Evolutionary conservation across 352 stramenopile species (phyloP).

Genomic region (Phytophthora aleatoria): DNA sequence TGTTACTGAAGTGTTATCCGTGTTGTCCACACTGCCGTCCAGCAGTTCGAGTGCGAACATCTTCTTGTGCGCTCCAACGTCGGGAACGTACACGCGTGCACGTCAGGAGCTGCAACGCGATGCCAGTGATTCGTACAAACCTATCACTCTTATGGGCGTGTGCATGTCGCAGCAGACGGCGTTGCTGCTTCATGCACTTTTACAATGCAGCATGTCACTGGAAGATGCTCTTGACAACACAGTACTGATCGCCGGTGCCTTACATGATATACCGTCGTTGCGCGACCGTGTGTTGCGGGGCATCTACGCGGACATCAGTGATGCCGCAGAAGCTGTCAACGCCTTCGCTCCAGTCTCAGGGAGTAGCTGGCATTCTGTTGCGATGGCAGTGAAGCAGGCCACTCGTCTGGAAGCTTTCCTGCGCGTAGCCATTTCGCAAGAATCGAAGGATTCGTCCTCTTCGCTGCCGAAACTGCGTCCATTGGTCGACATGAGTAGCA

Average conservation of each 20-base stretch:
- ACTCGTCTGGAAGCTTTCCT: conserved; percentile 23
- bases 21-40: conserved; percentile 11
- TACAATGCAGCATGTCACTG: conserved; percentile 24
- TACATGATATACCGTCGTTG: conserved; percentile 21
- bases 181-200: conserved; percentile 32
- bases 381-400: conserved; percentile 31
- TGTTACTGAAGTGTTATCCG: conserved; percentile 14
- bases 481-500: conserved; percentile 24
- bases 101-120: conserved; percentile 20
- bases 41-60: conserved; percentile 10
- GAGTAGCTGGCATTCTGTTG: conserved; percentile 36
- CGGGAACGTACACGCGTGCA: conserved; percentile 13
- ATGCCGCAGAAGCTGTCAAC: background rate
- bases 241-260: conserved; percentile 25
- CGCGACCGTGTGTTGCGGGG: conserved; percentile 21
- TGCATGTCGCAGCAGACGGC: conserved; percentile 44
- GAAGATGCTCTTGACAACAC: conserved; percentile 35
- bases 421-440: conserved; percentile 23
- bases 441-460: conserved; percentile 7
- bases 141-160: conserved; percentile 31
- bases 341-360: conserved; percentile 16
- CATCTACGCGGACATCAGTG: conserved; percentile 3
- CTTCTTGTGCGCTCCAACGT: conserved; percentile 30
- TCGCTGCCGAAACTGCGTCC: conserved; percentile 11
- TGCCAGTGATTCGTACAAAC: conserved; percentile 11